phyloP scores from a whole-genome alignment of 768 basidiomycete genomes.

The Rubroboletus satanas region DNA sequence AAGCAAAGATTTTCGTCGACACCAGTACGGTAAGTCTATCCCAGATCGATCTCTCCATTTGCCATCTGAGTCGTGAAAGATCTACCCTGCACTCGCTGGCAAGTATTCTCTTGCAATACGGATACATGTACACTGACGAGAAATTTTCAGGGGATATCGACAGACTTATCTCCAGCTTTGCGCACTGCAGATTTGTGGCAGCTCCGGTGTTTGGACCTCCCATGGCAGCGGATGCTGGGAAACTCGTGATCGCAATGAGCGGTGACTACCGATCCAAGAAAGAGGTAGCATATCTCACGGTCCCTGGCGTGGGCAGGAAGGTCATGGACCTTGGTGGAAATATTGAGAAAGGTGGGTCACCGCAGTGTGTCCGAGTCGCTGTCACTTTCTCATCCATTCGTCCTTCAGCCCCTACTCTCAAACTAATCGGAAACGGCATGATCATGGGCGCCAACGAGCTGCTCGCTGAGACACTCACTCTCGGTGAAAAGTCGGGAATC shows the following conservation, averaged over 20 bases:
- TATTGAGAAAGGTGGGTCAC: slow-evolving; percentile 64
- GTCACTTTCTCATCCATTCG: neutral
- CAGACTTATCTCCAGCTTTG: slow-evolving; percentile 52
- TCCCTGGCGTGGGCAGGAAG: slow-evolving; percentile 76
- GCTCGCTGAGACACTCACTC: slow-evolving; percentile 77
- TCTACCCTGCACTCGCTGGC: slow-evolving; percentile 54
- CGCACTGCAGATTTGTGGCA: slow-evolving; percentile 62
- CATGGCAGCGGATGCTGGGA: slow-evolving; percentile 55
- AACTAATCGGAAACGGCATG: slow-evolving; percentile 77
- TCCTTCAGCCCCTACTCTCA: slow-evolving; percentile 58
- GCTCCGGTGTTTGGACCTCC: slow-evolving; percentile 80
- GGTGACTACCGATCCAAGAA: slow-evolving; percentile 84
- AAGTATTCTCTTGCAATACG: slow-evolving; percentile 2
- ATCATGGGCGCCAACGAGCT: slow-evolving; percentile 76
- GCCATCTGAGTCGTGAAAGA: slow-evolving; percentile 33
- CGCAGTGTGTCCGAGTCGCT: neutral
- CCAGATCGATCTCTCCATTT: neutral
- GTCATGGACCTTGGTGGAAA: slow-evolving; percentile 81
- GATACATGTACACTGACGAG: neutral
- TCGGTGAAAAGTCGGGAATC: slow-evolving; percentile 82
- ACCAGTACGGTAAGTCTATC: slow-evolving; percentile 67
- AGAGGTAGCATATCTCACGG: slow-evolving; percentile 69
- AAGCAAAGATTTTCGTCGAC: slow-evolving; percentile 77
- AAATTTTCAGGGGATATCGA: slow-evolving; percentile 61
- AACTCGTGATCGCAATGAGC: slow-evolving; percentile 71